Base-by-base conservation (phyloP, 345 rosid genomes). In the Corchorus olitorius region DNA sequence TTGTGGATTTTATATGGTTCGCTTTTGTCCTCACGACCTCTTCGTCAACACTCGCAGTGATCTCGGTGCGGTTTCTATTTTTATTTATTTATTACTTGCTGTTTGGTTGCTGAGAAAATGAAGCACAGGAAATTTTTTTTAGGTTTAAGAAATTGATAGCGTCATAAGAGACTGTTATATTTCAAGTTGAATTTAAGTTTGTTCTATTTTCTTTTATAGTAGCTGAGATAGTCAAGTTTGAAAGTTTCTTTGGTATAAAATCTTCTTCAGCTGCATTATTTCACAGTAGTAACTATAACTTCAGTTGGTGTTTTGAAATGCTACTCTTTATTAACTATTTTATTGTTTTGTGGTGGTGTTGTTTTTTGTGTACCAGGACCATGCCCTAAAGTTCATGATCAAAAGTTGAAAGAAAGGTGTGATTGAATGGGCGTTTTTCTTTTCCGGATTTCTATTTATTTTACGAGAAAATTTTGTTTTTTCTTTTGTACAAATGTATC, bases 11-110 rank as follows among this genome's bases (percentile, higher is more conserved):
- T 93, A 88, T 77, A 96, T 96, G 99, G 97, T 95, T 88, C 88
- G 98, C 13, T 96, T 96, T 76, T 96, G 99, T 69, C 98, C 99
- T 65, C 97, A 96, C 39, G 99, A 96, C 73, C 98, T 96, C 87
- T 96, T 96, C 59, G 95, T 96, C 85, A 96, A 96, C 86, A 96
- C 99, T 63, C 87, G 88, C 74, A 96, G 97, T 81, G 99, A 96
- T 84, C 95, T 96, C 54, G 99, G 98, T 96, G 69, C n/a, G 89
- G 85, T 76, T 54, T 10, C 3, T 22, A 46, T 10, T 73, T 0
- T 34, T 19, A 20, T 19, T 35, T 37, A 5, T 33, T 62, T 22
- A 6, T 56, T 58, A 15, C 62, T 49, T 34, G 6, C 76, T 16
- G 14, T 41, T 64, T 59, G 54, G 63, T 45, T 70, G 46, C 67